Percentiles rank a stretch among this genome's conserved stretches.
phyloP scores from a whole-genome alignment of 1,284 basidiomycete species.

The Lentinus polychrous region DNA sequence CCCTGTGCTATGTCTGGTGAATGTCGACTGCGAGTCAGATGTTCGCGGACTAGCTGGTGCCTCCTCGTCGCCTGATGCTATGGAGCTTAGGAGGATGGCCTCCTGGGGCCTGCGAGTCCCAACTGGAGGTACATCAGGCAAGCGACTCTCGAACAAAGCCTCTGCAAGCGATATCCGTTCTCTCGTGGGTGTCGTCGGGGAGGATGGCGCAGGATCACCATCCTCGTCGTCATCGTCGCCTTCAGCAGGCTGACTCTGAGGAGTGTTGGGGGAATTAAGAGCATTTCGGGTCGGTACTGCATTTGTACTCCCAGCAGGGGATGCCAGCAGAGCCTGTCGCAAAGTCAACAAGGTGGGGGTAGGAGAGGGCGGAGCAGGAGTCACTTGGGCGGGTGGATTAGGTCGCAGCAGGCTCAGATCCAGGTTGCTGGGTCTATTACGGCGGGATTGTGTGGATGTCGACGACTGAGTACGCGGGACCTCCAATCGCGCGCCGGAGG shows the following conservation, averaged over 20 bases:
- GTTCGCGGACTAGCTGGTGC: slow-evolving; percentile 40
- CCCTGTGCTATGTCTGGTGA: slow-evolving; percentile 22
- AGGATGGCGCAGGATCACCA: slow-evolving; percentile 28
- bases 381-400: slow-evolving; percentile 24
- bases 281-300: slow-evolving; percentile 10
- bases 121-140: slow-evolving; percentile 63
- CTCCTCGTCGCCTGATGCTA: slow-evolving; percentile 32
- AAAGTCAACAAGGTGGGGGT: slow-evolving; percentile 57
- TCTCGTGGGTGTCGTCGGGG: slow-evolving; percentile 31
- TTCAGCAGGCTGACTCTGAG: slow-evolving; percentile 24
- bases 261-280: slow-evolving; percentile 5
- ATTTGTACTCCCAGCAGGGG: slow-evolving; percentile 13
- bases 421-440: slow-evolving; percentile 56
- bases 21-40: slow-evolving; percentile 35
- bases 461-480: slow-evolving; percentile 24
- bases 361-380: slow-evolving; percentile 47
- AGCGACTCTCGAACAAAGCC: slow-evolving; percentile 67
- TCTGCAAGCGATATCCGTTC: slow-evolving; percentile 67
- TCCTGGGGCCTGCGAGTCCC: slow-evolving; percentile 61
- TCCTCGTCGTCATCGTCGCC: slow-evolving; percentile 57
- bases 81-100: slow-evolving; percentile 49
- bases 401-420: slow-evolving; percentile 46
- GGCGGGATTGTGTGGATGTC: slow-evolving; percentile 27
- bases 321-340: slow-evolving; percentile 43
- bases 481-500: slow-evolving; percentile 12